phyloP scores from a whole-genome alignment of 2,329 filamentous ascomycete species.

The Plenodomus lindquistii region DNA sequence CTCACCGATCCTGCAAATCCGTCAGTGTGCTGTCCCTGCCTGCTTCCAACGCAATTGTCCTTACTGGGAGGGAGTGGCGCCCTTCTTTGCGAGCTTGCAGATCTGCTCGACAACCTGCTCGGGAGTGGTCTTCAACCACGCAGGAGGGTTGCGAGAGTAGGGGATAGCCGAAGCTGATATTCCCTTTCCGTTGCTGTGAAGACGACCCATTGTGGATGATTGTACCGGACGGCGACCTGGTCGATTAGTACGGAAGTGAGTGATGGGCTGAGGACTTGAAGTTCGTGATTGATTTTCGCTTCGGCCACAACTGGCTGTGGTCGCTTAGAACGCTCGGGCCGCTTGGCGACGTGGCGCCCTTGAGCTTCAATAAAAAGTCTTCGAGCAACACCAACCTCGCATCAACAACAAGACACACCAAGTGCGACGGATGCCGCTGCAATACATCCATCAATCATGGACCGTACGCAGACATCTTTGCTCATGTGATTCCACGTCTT shows the following conservation, averaged over 20 bases:
- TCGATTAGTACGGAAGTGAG: slow-evolving; percentile 31
- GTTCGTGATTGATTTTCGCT: slow-evolving; percentile 28
- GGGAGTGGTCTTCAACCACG: slow-evolving; percentile 98
- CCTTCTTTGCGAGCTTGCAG: slow-evolving; percentile 98
- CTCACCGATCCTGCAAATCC: slow-evolving; percentile 74
- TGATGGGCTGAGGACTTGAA: slow-evolving; percentile 24
- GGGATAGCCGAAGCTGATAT: slow-evolving; percentile 95
- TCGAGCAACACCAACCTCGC: slow-evolving; percentile 4
- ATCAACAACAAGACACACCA: background rate
- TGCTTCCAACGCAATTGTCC: background rate
- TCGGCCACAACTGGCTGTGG: slow-evolving; percentile 12
- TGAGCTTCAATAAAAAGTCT: slow-evolving; percentile 10
- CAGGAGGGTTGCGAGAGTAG: slow-evolving; percentile 89
- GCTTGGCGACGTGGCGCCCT: background rate
- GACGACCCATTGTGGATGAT: slow-evolving; percentile 78
- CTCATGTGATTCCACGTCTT: background rate
- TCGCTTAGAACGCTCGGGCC: background rate
- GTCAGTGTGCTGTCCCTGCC: slow-evolving; percentile 9
- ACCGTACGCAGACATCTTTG: background rate
- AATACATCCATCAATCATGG: background rate
- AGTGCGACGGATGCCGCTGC: background rate
- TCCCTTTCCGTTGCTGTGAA: slow-evolving; percentile 99
- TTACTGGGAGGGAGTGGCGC: slow-evolving; percentile 87
- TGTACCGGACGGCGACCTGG: slow-evolving; percentile 23
- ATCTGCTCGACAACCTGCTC: slow-evolving; percentile 99